Base-by-base conservation (phyloP, 208 protist genomes). In the Porcisia hertigi region DNA sequence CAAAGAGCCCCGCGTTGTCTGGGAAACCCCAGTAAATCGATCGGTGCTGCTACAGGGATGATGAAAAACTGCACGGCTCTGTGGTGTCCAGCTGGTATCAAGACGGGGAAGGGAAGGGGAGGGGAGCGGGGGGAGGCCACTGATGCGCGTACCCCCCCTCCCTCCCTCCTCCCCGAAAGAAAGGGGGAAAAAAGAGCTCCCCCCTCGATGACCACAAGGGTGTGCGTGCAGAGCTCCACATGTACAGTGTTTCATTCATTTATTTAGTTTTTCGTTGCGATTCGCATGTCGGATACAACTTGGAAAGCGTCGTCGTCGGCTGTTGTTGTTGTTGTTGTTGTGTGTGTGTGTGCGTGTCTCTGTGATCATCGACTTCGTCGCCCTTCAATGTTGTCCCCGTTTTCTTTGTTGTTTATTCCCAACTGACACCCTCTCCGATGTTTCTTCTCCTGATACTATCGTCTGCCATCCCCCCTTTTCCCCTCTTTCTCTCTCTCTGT, bases 341-440 rank as follows among this genome's bases (percentile, higher is more conserved):
- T 67, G 34, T 69, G 41, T 63, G 36, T 60, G 36, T 60, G 69
- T 72, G 52, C 16, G 47, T 58, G 52, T 4, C 30, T 72, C 14
- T 71, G 41, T 34, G 41, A 16, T n/a, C n/a, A 57, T 72, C 43
- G 1, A 47, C 67, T 11, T 43, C 4, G 23, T 58, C 30, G 20
- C 25, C 49, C 16, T 54, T 49, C 59, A 9, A 11, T 49, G 16
- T 25, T 71, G 14, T 53, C 66, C 14, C 66, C 16, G 25, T 23
- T 9, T 36, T 52, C 49, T 30, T 25, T n/a, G 3, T 45, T 71
- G 41, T 39, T 7, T 25, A 30, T 30, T 0, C 30, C 30, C 30
- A 30, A 30, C 30, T 43, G 41, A 7, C 1, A 16, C 20, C 34
- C 57, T 60, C 57, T 14, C 57, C 57, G 25, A 11, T 36, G 57